phyloP scores from a whole-genome alignment of 2,329 filamentous ascomycete genomes.

The Aspergillus sp. region DNA sequence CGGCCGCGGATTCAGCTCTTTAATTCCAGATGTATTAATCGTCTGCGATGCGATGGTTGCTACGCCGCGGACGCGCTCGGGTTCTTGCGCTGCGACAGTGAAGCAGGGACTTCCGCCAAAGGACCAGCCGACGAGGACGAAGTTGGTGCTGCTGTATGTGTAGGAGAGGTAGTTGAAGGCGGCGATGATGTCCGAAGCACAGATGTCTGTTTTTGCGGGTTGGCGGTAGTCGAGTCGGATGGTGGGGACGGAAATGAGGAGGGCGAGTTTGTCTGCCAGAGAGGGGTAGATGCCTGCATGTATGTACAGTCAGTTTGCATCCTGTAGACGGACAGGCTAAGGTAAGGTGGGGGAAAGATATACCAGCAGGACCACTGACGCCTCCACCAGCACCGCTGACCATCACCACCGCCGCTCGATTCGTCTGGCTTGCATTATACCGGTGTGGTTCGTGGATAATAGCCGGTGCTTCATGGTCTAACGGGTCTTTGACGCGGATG shows the following conservation, averaged over 20 bases:
- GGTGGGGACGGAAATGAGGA: conserved; percentile 33
- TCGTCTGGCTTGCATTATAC: conserved; percentile 10
- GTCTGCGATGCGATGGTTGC: conserved; percentile 39
- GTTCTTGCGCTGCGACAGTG: conserved; percentile 27
- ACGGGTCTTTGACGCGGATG: conserved; percentile 16
- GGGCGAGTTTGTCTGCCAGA: conserved; percentile 37
- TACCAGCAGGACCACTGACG: conserved; percentile 36
- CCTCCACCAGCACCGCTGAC: conserved; percentile 33
- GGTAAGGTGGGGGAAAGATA: conserved; percentile 2
- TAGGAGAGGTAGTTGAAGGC: conserved; percentile 32
- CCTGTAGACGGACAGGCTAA: neutral
- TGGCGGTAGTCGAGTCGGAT: conserved; percentile 39
- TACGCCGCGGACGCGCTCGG: conserved; percentile 28
- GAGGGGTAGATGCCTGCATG: conserved; percentile 32
- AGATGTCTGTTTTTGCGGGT: conserved; percentile 30
- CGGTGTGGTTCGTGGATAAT: conserved; percentile 30
- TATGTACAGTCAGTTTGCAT: neutral
- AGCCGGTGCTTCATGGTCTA: conserved; percentile 17
- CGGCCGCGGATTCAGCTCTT: conserved; percentile 27
- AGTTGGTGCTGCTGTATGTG: conserved; percentile 24
- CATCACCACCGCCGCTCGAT: conserved; percentile 21
- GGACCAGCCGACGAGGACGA: conserved; percentile 41
- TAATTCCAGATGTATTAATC: conserved; percentile 29
- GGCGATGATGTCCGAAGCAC: conserved; percentile 32
- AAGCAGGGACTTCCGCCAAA: conserved; percentile 41